Evolutionary conservation across 1,284 basidiomycete genomes (phyloP), one percentile per base, ranked within the genome.

Genomic region (Papiliotrema flavescens): DNA sequence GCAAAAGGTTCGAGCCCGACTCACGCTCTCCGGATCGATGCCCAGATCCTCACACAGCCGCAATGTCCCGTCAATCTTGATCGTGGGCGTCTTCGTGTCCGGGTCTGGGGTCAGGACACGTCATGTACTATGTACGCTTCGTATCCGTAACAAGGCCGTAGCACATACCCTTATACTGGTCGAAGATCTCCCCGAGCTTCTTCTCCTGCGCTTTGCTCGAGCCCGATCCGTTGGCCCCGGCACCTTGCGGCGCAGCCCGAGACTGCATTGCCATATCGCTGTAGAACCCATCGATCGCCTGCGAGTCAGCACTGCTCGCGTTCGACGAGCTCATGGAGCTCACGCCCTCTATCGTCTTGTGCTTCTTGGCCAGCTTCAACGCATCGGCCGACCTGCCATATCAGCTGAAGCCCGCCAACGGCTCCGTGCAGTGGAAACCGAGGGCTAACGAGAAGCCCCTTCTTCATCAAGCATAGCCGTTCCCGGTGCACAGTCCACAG

Each of bases 51-150:
- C 56, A 51, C 75, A 78, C 19, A 76, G 56, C 45, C 63, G 53
- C 67, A 75, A 67, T 24, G 75, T 76, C 23, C 73, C 73, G 8
- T 77, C 74, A n/a, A 78, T 76, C 48, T 65, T 77, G 56, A 78
- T 74, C 35, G 28, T 32, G 28, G 28, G 28, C 28, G 75, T 55
- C 47, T 67, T 65, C n/a, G 74, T 60, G 46, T 72, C 60, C 8
- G 67, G 51, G 53, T 75, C 73, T 74, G 22, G 19, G 2, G 40
- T 56, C 28, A 41, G 37, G n/a, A n/a, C n/a, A n/a, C n/a, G n/a
- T n/a, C n/a, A n/a, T n/a, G n/a, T n/a, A n/a, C n/a, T n/a, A n/a
- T n/a, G n/a, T n/a, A n/a, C n/a, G n/a, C n/a, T n/a, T n/a, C n/a
- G n/a, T n/a, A n/a, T n/a, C n/a, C n/a, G n/a, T n/a, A n/a, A n/a